Evolutionary conservation across 1,284 basidiomycete genomes (phyloP), one percentile per base, ranked within the genome.

Genomic region (Cryptococcus sp.): DNA sequence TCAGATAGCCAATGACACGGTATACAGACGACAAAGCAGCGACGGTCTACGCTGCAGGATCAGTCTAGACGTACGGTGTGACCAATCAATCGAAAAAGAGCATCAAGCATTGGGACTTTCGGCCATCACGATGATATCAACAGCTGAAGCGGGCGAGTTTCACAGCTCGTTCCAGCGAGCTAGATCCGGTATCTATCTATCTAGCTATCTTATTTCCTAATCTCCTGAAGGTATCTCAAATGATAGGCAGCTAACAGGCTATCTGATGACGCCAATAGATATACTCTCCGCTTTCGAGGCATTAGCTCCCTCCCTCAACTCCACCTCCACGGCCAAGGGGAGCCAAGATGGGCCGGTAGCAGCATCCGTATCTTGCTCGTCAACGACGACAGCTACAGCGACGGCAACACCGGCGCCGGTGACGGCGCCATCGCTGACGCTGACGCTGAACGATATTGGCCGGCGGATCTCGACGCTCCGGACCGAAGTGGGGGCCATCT

Each of bases 111-210:
- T 25, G 25, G n/a, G n/a, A n/a, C n/a, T n/a, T n/a, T n/a, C n/a
- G n/a, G n/a, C n/a, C n/a, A n/a, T n/a, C n/a, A n/a, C n/a, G 19
- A 38, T 25, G 35, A 38, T 61, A 8, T 61, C 60, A 3, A 49
- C 55, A 16, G 40, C 47, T 7, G 52, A 57, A 46, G 56, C 55
- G 16, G 52, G 30, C 10, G 60, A 57, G 11, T 71, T 72, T 47
- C 67, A 71, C 50, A 35, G 55, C 7, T 50, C 55, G 5, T 74
- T 74, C 40, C 65, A 67, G 20, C 8, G 40, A 7, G 52, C 53
- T 30, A 63, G 63, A 42, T 38, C 49, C 48, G 62, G 69, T 69
- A 39, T 48, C 47, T 25, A 17, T 25, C 47, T 47, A 11, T 22
- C 46, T 13, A n/a, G 46, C 16, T 13, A n/a, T 3, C 16, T 45